Conservation (phyloP, 1,284 basidiomycete species). For the Leccinum subfulvum region DNA sequence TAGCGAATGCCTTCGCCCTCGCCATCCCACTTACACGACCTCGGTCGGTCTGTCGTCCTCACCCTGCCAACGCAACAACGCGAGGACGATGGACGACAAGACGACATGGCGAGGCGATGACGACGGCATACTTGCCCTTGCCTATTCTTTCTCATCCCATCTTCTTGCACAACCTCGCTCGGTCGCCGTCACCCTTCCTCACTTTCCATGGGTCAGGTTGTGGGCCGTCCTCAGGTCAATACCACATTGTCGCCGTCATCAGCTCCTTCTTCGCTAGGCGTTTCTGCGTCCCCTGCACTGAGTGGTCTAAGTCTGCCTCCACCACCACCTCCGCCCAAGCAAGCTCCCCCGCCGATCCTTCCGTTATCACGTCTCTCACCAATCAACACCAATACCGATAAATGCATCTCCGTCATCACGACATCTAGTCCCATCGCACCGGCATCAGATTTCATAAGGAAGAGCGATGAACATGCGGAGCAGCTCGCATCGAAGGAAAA, state of each 20-base stretch:
- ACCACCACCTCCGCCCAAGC: conserved; percentile 39
- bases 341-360: conserved; percentile 13
- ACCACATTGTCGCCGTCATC: conserved; percentile 30
- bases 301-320: conserved; percentile 26
- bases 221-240: conserved; percentile 35
- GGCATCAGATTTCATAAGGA: conserved; percentile 36
- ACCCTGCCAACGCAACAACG: no score
- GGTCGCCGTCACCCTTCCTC: conserved; percentile 20
- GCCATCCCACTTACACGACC: no score
- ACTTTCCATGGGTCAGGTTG: conserved; percentile 41
- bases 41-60: no score
- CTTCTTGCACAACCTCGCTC: no score
- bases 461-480: conserved; percentile 29
- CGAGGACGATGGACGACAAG: no score
- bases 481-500: conserved; percentile 26
- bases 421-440: conserved; percentile 35
- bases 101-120: no score
- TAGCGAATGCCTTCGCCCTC: no score
- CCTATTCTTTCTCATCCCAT: no score
- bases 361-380: conserved; percentile 20
- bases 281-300: conserved; percentile 28
- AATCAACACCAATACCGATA: conserved; percentile 31
- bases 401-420: conserved; percentile 31
- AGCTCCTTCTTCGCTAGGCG: conserved; percentile 25
- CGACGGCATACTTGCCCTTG: no score